phyloP scores from a whole-genome alignment of 805 yeast species.

The Starmerella vaccinii region DNA sequence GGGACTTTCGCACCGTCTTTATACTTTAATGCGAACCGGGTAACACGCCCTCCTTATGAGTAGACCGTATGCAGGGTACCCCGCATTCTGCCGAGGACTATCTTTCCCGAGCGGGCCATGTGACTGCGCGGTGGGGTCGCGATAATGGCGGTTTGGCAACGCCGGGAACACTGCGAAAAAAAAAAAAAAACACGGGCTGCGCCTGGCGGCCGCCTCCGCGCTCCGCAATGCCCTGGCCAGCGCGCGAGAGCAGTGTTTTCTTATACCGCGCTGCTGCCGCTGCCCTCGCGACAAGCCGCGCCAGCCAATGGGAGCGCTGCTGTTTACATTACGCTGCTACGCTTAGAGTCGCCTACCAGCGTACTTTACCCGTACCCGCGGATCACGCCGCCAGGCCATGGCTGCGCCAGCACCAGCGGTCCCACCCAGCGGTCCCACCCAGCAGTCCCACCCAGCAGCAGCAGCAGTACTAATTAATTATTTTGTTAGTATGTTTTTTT shows the following conservation, averaged over 20 bases:
- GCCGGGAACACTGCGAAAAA: too few species aligned
- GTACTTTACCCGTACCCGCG: background rate
- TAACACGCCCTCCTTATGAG: background rate
- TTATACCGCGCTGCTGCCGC: too few species aligned
- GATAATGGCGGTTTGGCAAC: slow-evolving; percentile 1
- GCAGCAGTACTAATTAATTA: too few species aligned
- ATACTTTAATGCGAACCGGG: background rate
- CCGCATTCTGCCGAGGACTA: slow-evolving; percentile 9
- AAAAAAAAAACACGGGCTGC: too few species aligned
- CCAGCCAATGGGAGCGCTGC: background rate
- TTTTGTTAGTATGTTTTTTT: too few species aligned
- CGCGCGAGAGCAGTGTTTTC: too few species aligned
- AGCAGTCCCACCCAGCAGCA: too few species aligned
- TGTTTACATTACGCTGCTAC: background rate
- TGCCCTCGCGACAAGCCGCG: background rate
- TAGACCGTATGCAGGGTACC: slow-evolving; percentile 3
- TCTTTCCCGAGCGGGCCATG: background rate
- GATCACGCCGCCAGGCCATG: too few species aligned
- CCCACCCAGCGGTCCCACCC: too few species aligned
- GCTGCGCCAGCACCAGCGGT: too few species aligned
- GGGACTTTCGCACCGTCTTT: background rate
- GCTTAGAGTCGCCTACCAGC: background rate
- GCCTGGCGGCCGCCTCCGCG: too few species aligned
- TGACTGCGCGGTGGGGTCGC: slow-evolving; percentile 5
- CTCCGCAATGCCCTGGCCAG: too few species aligned